A percentile compares a stretch with the other conserved stretches of the same genome.
Evolutionary conservation across 1,284 basidiomycete genomes (phyloP).

Genomic region (Pseudozyma thailandica): DNA sequence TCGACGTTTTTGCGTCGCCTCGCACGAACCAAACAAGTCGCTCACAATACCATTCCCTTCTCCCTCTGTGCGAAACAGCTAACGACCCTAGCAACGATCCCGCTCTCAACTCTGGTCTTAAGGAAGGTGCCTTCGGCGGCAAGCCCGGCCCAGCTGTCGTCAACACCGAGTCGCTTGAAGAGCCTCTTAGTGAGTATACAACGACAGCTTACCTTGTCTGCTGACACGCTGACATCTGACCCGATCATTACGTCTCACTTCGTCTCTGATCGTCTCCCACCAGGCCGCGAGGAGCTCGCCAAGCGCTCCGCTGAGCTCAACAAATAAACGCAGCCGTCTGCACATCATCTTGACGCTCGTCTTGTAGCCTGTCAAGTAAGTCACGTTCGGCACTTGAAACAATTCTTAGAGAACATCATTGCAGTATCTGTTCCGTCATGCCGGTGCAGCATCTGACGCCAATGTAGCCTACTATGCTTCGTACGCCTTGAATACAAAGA

Average conservation of each 20-base stretch:
- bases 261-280: neutral
- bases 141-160: conserved; percentile 45
- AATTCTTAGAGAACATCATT: neutral
- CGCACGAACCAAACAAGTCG: neutral
- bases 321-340: conserved; percentile 25
- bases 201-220: neutral
- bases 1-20: neutral
- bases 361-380: neutral
- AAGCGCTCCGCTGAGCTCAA: conserved; percentile 59
- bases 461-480: conserved; percentile 25
- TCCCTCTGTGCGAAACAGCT: neutral
- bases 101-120: conserved; percentile 39
- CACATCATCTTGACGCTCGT: neutral
- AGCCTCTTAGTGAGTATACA: conserved; percentile 39
- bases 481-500: neutral
- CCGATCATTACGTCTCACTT: neutral
- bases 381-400: neutral
- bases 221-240: too few species aligned
- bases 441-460: neutral
- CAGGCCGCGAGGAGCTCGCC: conserved; percentile 51
- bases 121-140: conserved; percentile 32
- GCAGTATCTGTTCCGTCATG: neutral
- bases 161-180: conserved; percentile 36
- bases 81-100: conserved; percentile 54
- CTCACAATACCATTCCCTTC: neutral